Evolutionary conservation across 768 basidiomycete genomes (phyloP).

Genomic region (Chalciporus pseudorubinellus): DNA sequence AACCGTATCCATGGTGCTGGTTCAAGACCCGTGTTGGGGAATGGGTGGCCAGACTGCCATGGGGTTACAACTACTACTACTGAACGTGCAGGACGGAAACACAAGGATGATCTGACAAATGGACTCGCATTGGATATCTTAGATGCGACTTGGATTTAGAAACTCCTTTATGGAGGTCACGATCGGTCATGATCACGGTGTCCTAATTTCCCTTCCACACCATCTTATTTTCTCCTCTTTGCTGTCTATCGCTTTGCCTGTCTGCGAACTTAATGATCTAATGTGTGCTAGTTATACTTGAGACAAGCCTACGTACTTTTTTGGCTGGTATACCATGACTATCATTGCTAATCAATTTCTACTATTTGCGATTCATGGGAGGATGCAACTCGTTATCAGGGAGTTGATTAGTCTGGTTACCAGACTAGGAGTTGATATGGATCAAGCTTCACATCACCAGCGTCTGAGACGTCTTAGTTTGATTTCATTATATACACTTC

Average conservation of each 20-base stretch:
- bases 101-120: constrained; percentile 6
- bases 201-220: background rate
- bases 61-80: constrained; percentile 23
- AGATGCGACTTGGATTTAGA: constrained; percentile 10
- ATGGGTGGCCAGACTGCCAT: constrained; percentile 25
- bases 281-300: constrained; percentile 6
- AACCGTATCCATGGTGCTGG: constrained; percentile 25
- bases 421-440: too few relatives aligned
- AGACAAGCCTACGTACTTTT: background rate
- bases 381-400: too few relatives aligned
- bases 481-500: background rate
- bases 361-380: background rate
- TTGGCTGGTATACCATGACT: background rate
- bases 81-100: constrained; percentile 13
- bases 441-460: background rate
- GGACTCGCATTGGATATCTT: constrained; percentile 19
- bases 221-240: background rate
- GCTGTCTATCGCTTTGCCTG: constrained; percentile 11
- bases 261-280: constrained; percentile 8
- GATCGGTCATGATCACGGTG: background rate
- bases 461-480: background rate
- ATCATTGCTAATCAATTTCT: background rate
- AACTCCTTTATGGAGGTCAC: background rate
- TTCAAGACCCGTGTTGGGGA: constrained; percentile 12
- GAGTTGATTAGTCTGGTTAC: too few relatives aligned